Base-by-base conservation (phyloP, 2,329 filamentous ascomycete species). In the Zasmidium angulare region DNA sequence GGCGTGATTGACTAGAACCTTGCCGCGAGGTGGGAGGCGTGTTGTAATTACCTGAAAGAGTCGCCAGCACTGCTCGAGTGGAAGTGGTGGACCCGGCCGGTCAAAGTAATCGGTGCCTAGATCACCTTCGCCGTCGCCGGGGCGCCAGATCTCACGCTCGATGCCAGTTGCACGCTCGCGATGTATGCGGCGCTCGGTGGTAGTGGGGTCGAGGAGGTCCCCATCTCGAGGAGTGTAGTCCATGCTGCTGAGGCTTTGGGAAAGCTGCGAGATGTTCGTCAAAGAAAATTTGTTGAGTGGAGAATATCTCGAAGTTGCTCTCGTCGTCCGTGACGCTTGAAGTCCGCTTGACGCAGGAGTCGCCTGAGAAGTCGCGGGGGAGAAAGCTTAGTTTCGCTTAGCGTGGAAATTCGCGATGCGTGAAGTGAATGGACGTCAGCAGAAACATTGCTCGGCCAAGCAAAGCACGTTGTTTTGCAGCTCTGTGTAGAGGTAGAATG, bases 41-140 rank as follows among this genome's bases (percentile, higher is more conserved):
- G 7, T 23, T 29, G 11, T 6, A 53, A 63, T 54, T 60, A 69
- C 66, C 55, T 69, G 71, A 62, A 75, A 78, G 7, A 79, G 50
- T 31, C 75, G 76, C 75, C 75, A 78, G 6, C 74, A 73, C 2
- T 69, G 60, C 19, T 66, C 61, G 1, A 67, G 46, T 21, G 63
- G 61, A 24, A 67, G 58, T 12, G 57, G 50, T 7, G 61, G 63
- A 9, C 63, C 66, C 14, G 46, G 24, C 1, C 64, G 64, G 22
- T 73, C 68, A 46, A 71, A 61, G 46, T 73, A 63, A 26, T 73
- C 67, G 40, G 62, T 61, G 46, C 60, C 55, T 17, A 66, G 56
- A n/a, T 74, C 64, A 46, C 74, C 76, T 53, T 78, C 68, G 17
- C 71, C 71, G 49, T 78, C 73, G 14, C 67, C 68, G n/a, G 74